These are phyloP conservation scores for Penicillium goetzii DNA, from an alignment of 495 filamentous ascomycete genomes.

Conservation along the genomic window DNA sequence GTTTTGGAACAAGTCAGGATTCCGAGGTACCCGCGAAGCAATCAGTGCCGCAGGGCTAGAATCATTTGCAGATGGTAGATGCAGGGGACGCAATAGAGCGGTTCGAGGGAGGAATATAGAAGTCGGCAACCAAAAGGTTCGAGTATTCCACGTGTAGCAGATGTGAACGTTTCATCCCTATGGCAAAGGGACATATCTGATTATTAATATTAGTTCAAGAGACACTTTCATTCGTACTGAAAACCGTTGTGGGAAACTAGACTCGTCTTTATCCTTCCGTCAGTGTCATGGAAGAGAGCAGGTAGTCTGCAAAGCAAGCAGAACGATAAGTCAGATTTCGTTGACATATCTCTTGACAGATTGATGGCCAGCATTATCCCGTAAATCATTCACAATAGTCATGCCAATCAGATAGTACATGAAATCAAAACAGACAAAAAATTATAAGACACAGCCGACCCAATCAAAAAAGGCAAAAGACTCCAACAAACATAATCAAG, in stretches of 20 bases:
- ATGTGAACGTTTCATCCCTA: too few relatives aligned
- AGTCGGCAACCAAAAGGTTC: too few relatives aligned
- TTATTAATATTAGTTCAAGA: background rate
- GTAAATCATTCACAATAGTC: slow-evolving; percentile 1
- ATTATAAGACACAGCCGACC: slow-evolving; percentile 7
- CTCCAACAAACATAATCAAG: background rate
- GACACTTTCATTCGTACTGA: background rate
- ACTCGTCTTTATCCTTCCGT: background rate
- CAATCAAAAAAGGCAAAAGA: background rate
- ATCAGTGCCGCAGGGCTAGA: too few relatives aligned
- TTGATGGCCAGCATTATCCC: background rate
- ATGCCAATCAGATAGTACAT: slow-evolving; percentile 1
- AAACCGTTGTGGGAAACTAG: background rate
- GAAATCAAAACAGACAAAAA: slow-evolving; percentile 1
- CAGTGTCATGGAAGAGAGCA: background rate
- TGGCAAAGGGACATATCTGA: too few relatives aligned
- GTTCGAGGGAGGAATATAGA: too few relatives aligned
- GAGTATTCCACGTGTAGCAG: too few relatives aligned
- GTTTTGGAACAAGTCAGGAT: too few relatives aligned
- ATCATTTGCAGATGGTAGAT: too few relatives aligned
- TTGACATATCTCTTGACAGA: slow-evolving; percentile 5
- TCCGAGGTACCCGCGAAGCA: too few relatives aligned
- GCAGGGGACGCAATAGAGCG: too few relatives aligned
- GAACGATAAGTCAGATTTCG: slow-evolving; percentile 1
- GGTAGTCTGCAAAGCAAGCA: slow-evolving; percentile 3